Evolutionary conservation across 192 early-diverging fungal genomes (phyloP).

Genomic region (Linderina pennispora): DNA sequence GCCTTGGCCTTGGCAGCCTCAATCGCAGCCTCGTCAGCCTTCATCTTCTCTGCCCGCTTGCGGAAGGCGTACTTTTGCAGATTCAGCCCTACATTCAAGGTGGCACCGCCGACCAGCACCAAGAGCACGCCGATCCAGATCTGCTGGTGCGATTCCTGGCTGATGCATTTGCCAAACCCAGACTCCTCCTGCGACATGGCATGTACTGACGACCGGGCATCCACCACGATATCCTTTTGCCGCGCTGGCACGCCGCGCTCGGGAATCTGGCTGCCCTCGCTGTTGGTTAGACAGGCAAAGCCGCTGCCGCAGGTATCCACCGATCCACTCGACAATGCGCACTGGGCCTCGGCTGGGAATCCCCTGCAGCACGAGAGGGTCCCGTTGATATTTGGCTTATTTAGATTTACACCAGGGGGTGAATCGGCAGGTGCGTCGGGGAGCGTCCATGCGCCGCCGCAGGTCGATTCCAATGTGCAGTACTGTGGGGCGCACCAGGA

Average conservation of each 20-base stretch:
- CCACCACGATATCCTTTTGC: conserved; percentile 2
- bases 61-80: conserved; percentile 73
- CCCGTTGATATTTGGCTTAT: conserved; percentile 10
- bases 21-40: conserved; percentile 4
- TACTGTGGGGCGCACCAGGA: conserved; percentile 44
- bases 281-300: conserved; percentile 20
- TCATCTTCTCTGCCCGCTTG: conserved; percentile 52
- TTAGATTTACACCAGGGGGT: conserved; percentile 26
- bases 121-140: conserved; percentile 74
- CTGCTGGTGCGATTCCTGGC: conserved; percentile 46
- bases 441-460: conserved; percentile 56
- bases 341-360: conserved; percentile 28
- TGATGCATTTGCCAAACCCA: conserved; percentile 42
- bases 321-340: conserved; percentile 38
- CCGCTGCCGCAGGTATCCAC: conserved; percentile 50
- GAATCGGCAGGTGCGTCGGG: conserved; percentile 29
- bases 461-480: conserved; percentile 57
- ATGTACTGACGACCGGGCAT: not conserved
- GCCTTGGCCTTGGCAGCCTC: not conserved
- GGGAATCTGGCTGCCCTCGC: not conserved
- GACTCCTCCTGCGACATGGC: conserved; percentile 4
- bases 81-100: conserved; percentile 73
- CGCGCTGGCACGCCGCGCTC: not conserved
- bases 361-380: conserved; percentile 52
- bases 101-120: conserved; percentile 57